Evolutionary conservation across 2,329 filamentous ascomycete species (phyloP), one percentile per base, ranked within the genome.

Genomic region (Arthrobotrys musiformis): DNA sequence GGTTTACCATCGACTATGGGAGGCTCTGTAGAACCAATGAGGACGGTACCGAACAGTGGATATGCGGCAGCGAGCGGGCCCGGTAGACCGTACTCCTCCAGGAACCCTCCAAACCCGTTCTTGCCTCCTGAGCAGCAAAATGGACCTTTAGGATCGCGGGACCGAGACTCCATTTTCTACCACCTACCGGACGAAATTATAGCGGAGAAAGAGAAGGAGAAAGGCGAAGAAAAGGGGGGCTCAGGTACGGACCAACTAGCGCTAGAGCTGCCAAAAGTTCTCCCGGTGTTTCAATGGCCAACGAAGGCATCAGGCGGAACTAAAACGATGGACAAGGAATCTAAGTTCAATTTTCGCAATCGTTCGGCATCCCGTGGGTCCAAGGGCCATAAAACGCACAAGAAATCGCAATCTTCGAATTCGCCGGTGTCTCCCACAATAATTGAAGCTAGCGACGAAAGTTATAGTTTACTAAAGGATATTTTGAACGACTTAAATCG

Each of bases 231-330:
- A 42, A 56, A 35, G 22, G 54, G n/a, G n/a, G n/a, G n/a, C n/a
- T n/a, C n/a, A n/a, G n/a, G n/a, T n/a, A n/a, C n/a, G 15, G 15
- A 33, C 1, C 26, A 60, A 60, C 9, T 26, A 8, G 22, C 3
- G 19, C 17, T 28, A 11, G 42, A 70, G 6, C 19, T 70, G 7
- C 68, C 68, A 33, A 44, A 63, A 13, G 68, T 72, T 1, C 68
- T 72, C 19, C 68, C 68, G 15, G 68, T 72, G 22, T 72, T 72
- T 22, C 68, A 72, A 17, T 72, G 68, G 68, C 58, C 42, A 17
- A 72, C 68, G 22, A 52, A 72, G 4, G 61, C 68, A 35, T 56
- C 68, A 1, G 33, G 35, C 11, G 35, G 64, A 44, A 48, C 48
- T 2, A 40, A 40, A n/a, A 5, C 24, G 13, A 72, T 72, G 8